Percentiles rank a stretch among this genome's conserved stretches.
Evolutionary conservation across 1,139 yeast genomes (phyloP).

Genomic region (Suhomyces choctaworum): DNA sequence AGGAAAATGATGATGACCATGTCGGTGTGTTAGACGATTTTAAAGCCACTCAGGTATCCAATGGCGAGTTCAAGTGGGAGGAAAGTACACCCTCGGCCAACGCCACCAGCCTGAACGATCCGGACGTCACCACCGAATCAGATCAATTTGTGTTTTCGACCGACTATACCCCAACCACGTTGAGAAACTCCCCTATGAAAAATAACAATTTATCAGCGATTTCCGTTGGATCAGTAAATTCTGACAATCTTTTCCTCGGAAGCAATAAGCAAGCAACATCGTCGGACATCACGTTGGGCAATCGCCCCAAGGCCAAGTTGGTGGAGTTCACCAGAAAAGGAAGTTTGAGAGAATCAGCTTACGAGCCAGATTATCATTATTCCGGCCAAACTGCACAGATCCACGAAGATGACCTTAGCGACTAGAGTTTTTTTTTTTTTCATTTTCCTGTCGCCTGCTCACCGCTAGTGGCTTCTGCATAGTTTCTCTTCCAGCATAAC

Average conservation of each 20-base stretch:
- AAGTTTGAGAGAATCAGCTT: conserved; percentile 44
- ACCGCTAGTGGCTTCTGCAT: conserved; percentile 6
- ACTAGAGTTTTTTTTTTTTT: conserved; percentile 16
- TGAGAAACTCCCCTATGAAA: conserved; percentile 14
- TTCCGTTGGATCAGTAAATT: conserved; percentile 17
- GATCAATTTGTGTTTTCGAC: conserved; percentile 16
- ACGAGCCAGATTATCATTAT: conserved; percentile 27
- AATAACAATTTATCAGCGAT: conserved; percentile 22
- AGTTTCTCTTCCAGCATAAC: conserved; percentile 5
- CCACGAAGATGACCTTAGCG: conserved; percentile 39
- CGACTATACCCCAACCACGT: conserved; percentile 15
- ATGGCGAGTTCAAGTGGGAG: conserved; percentile 34
- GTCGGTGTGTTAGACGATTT: conserved; percentile 27
- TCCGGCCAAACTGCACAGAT: conserved; percentile 41
- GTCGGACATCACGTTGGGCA: conserved; percentile 11
- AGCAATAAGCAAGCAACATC: conserved; percentile 12
- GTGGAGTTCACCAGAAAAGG: conserved; percentile 56
- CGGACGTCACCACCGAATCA: conserved; percentile 18
- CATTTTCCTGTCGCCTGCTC: not conserved
- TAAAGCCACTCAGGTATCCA: conserved; percentile 27
- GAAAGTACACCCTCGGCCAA: conserved; percentile 13
- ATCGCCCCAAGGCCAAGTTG: conserved; percentile 40
- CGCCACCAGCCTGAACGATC: conserved; percentile 8
- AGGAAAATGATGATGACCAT: conserved; percentile 7
- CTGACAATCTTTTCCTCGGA: conserved; percentile 10